phyloP scores from a whole-genome alignment of 2,329 filamentous ascomycete genomes.

The Aspergillus ruber region DNA sequence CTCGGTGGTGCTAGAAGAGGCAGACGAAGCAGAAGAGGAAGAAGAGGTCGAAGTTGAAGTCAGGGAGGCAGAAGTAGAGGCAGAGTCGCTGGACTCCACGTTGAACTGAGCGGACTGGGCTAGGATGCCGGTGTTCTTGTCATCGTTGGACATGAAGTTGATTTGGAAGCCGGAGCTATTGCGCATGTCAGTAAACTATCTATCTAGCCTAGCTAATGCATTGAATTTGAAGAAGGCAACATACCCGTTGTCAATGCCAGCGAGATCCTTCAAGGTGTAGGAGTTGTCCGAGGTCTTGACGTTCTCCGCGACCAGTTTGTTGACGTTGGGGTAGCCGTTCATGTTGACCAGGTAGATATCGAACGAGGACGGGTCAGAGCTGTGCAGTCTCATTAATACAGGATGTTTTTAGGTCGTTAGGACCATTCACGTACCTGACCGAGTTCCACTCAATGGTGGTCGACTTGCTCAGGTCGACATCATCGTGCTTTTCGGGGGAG shows the following conservation, averaged over 20 bases:
- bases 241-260: conserved; percentile 19
- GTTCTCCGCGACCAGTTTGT: conserved; percentile 26
- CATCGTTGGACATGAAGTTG: conserved; percentile 33
- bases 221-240: background rate
- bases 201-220: too few relatives aligned
- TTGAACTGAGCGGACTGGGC: conserved; percentile 35
- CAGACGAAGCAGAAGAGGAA: conserved; percentile 3
- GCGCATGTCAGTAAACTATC: conserved; percentile 1
- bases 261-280: conserved; percentile 30
- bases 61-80: conserved; percentile 14
- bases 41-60: conserved; percentile 21
- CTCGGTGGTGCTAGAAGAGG: conserved; percentile 9
- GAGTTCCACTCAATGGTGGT: conserved; percentile 35
- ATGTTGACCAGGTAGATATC: conserved; percentile 39
- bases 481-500: conserved; percentile 23
- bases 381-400: conserved; percentile 8
- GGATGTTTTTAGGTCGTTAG: background rate
- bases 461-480: conserved; percentile 31
- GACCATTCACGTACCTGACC: conserved; percentile 23
- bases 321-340: conserved; percentile 27
- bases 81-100: conserved; percentile 18
- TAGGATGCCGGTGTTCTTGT: conserved; percentile 34
- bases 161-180: conserved; percentile 35
- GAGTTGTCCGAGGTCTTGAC: conserved; percentile 30
- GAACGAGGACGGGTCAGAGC: conserved; percentile 36